Evolutionary conservation across 2,329 filamentous ascomycete species (phyloP), one percentile per base, ranked within the genome.

Genomic region (Decorospora gaudefroyi): DNA sequence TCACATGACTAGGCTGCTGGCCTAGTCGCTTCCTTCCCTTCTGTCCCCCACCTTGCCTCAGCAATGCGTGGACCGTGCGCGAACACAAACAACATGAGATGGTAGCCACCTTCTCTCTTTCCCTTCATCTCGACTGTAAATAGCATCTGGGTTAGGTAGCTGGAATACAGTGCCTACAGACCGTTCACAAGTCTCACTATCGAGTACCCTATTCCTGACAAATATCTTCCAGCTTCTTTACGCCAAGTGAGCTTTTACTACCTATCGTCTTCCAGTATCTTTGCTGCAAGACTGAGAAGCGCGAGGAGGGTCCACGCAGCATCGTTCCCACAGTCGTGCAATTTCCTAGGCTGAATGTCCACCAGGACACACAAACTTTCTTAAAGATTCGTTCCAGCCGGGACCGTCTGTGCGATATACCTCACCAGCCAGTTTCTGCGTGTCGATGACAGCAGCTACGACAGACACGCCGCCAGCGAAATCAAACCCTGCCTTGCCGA

Each of bases 291-390:
- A 13, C 43, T 47, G 9, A 51, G 26, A 39, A 46, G 29, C 18
- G 35, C 34, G 26, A 47, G 17, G 4, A 51, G 37, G 19, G 42
- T 43, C 36, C 40, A 44, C 11, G 40, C 41, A 17, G 46, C 46
- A 21, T 49, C 46, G 16, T 49, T 49, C 23, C 41, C 46, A 13
- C 27, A 49, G 23, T 19, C 22, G 28, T 44, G 46, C 22, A 49
- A 16, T 16, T 44, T 41, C 4, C 6, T 30, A n/a, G 40, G 30
- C 16, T 37, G 21, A n/a, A 49, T 30, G 15, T 36, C 46, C 23
- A 43, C 25, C 16, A 46, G 23, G 25, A 9, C 22, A 31, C 47
- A 51, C 8, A 51, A 32, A n/a, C n/a, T 35, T 28, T 34, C 34
- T 46, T 7, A 51, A 35, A 32, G 37, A 46, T 15, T 40, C 16